Conservation (phyloP, 768 basidiomycete species). For the Panaeolus cyanescens region DNA sequence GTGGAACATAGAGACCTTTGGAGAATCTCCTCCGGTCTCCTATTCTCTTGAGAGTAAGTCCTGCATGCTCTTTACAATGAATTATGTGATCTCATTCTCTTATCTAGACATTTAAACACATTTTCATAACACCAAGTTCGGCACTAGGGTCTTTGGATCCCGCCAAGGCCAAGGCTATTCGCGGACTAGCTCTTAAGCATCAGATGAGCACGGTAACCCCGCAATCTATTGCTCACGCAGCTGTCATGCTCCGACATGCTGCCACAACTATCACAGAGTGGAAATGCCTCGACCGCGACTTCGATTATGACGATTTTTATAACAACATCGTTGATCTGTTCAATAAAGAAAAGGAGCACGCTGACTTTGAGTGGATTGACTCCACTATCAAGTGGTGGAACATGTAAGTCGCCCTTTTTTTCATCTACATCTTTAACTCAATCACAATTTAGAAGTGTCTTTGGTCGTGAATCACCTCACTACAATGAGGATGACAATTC, state of each 20-base stretch:
- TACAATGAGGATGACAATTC: no score
- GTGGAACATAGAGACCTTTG: neutral
- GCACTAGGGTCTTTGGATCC: no score
- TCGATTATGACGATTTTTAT: neutral
- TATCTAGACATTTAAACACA: no score
- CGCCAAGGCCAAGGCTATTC: neutral
- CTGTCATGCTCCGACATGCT: neutral
- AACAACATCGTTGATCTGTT: neutral
- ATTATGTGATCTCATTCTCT: no score
- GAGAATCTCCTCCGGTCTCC: neutral
- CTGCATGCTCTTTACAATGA: no score
- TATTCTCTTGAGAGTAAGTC: neutral
- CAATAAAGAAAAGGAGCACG: neutral
- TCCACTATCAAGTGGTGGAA: neutral
- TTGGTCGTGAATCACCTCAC: no score
- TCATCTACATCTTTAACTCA: no score
- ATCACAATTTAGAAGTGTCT: no score
- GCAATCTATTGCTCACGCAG: neutral
- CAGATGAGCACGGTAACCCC: neutral
- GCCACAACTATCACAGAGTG: neutral
- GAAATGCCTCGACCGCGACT: neutral
- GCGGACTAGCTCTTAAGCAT: neutral
- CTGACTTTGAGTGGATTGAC: neutral
- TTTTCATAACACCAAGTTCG: no score
- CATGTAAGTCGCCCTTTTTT: neutral